phyloP scores from a whole-genome alignment of 192 early-diverging fungal species.

The Funneliformis mosseae region DNA sequence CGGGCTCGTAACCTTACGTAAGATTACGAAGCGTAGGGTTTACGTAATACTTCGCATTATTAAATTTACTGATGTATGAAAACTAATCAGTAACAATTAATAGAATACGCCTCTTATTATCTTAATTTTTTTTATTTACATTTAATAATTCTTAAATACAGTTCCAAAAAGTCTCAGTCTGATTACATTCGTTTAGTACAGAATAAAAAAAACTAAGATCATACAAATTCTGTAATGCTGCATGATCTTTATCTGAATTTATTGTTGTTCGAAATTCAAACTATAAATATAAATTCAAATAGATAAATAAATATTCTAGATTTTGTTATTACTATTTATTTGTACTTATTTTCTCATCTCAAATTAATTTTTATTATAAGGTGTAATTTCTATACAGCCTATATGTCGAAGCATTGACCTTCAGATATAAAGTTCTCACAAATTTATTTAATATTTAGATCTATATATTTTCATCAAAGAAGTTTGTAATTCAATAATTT shows the following conservation, averaged over 20 bases:
- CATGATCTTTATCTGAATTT: background rate
- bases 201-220: background rate
- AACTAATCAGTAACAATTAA: too few species aligned
- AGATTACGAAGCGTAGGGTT: too few species aligned
- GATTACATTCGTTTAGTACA: too few species aligned
- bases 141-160: conserved; percentile 4
- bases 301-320: too few species aligned
- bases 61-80: too few species aligned
- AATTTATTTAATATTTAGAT: background rate
- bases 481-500: background rate
- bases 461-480: background rate
- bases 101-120: too few species aligned
- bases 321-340: too few species aligned
- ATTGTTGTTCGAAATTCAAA: background rate
- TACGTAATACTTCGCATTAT: too few species aligned
- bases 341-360: background rate
- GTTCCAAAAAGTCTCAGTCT: background rate
- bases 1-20: too few species aligned
- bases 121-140: too few species aligned
- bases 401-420: background rate
- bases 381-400: background rate
- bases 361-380: background rate
- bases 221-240: background rate
- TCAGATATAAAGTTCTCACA: background rate
- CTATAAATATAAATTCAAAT: too few species aligned